Conservation (phyloP, 2,329 filamentous ascomycete species). For the Aspergillus fischeri region DNA sequence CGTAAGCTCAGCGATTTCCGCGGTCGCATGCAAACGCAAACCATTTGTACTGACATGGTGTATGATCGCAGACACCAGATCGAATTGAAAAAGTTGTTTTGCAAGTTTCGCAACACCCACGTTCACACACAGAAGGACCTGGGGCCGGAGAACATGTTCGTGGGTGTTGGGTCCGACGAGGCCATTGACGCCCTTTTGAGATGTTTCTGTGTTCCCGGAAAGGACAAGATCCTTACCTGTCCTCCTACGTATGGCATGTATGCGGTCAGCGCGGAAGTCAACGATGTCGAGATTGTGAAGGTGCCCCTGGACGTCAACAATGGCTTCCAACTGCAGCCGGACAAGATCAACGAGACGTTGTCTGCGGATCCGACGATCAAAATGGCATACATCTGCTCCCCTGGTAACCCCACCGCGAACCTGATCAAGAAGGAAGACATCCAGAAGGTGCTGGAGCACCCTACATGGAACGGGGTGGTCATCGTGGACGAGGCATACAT, state of each 20-base stretch:
- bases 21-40: neutral
- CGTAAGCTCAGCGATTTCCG: constrained; percentile 38
- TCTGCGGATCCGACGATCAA: constrained; percentile 68
- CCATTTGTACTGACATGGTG: neutral
- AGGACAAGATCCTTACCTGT: constrained; percentile 88
- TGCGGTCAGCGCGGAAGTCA: constrained; percentile 85
- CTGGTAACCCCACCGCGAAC: constrained; percentile 87
- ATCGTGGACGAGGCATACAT: constrained; percentile 95
- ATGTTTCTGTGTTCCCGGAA: constrained; percentile 84
- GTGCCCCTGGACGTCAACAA: constrained; percentile 74
- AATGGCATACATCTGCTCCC: constrained; percentile 86
- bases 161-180: constrained; percentile 94
- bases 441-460: constrained; percentile 70
- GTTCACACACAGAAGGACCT: constrained; percentile 70
- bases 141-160: constrained; percentile 79
- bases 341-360: constrained; percentile 63
- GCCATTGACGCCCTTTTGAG: constrained; percentile 91
- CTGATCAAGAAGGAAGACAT: constrained; percentile 74
- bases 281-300: constrained; percentile 81
- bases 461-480: constrained; percentile 91
- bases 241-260: constrained; percentile 99
- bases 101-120: constrained; percentile 78
- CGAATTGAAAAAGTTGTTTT: constrained; percentile 80
- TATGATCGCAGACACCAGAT: constrained; percentile 62
- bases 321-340: constrained; percentile 68